Evolutionary conservation across 1,284 basidiomycete genomes (phyloP).

Genomic region (Sanghuangporus baumii): DNA sequence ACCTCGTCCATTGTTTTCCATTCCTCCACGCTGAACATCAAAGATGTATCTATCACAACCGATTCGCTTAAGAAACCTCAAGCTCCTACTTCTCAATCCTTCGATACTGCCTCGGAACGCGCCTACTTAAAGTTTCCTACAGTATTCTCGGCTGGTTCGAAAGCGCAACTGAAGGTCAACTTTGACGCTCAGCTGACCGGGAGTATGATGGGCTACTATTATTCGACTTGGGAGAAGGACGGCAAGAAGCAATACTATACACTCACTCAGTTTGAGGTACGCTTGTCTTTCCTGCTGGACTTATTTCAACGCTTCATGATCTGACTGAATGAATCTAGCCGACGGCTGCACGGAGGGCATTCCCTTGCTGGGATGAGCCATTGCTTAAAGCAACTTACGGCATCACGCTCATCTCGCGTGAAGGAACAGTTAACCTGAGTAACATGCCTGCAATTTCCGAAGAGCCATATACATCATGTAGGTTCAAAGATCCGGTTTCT

Average conservation of each 20-base stretch:
- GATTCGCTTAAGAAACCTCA: slow-evolving; percentile 52
- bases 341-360: slow-evolving; percentile 78
- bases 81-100: slow-evolving; percentile 39
- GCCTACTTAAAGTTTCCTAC: slow-evolving; percentile 52
- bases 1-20: slow-evolving; percentile 72
- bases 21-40: slow-evolving; percentile 64
- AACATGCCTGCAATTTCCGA: slow-evolving; percentile 81
- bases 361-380: slow-evolving; percentile 94
- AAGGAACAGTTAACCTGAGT: slow-evolving; percentile 71
- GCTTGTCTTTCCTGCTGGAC: slow-evolving; percentile 15
- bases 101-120: slow-evolving; percentile 63
- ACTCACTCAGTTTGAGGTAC: slow-evolving; percentile 77
- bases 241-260: slow-evolving; percentile 64
- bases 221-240: slow-evolving; percentile 48
- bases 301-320: slow-evolving; percentile 21
- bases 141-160: slow-evolving; percentile 56
- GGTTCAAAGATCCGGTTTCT: neutral
- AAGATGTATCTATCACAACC: slow-evolving; percentile 58
- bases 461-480: slow-evolving; percentile 30
- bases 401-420: slow-evolving; percentile 80
- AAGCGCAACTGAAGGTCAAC: slow-evolving; percentile 54
- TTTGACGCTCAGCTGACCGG: slow-evolving; percentile 63
- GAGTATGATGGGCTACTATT: slow-evolving; percentile 73
- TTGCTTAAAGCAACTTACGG: slow-evolving; percentile 84
- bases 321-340: slow-evolving; percentile 49